These are phyloP conservation scores for Thoreauomyces humboldtii DNA, from an alignment of 192 early-diverging fungal species.

Conservation along the genomic window DNA sequence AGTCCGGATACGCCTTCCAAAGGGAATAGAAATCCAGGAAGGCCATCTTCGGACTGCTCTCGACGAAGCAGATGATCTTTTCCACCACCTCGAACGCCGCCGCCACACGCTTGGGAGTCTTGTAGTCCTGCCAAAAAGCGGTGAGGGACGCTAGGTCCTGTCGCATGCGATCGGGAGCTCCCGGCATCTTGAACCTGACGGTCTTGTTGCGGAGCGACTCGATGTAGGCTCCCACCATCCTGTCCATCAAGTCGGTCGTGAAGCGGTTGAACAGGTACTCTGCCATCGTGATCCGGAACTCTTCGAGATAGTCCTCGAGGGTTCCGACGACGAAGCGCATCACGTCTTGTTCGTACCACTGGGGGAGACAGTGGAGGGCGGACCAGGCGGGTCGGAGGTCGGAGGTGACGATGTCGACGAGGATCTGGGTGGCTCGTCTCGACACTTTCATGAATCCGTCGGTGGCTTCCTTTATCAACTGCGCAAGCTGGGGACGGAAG, in stretches of 20 bases:
- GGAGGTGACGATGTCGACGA: conserved; percentile 81
- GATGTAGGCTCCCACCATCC: conserved; percentile 79
- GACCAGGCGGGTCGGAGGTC: conserved; percentile 76
- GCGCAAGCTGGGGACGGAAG: conserved; percentile 21
- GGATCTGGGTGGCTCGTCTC: conserved; percentile 67
- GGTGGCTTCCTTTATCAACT: conserved; percentile 66
- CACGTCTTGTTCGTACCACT: conserved; percentile 91
- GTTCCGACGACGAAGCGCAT: conserved; percentile 88
- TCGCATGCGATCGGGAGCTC: conserved; percentile 66
- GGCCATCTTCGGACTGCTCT: conserved; percentile 75
- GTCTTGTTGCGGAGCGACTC: conserved; percentile 81
- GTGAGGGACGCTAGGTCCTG: conserved; percentile 70
- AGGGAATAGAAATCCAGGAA: conserved; percentile 91
- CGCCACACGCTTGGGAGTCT: conserved; percentile 66
- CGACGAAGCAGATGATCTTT: conserved; percentile 76
- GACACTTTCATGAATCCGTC: conserved; percentile 91
- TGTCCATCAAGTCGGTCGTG: conserved; percentile 81
- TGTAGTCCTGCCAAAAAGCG: conserved; percentile 77
- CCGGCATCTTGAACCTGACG: conserved; percentile 69
- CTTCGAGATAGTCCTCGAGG: conserved; percentile 89
- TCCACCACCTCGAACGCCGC: conserved; percentile 80
- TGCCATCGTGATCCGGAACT: conserved; percentile 83
- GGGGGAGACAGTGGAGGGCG: conserved; percentile 65
- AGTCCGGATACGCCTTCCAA: conserved; percentile 87
- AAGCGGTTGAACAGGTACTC: conserved; percentile 87